phyloP scores from a whole-genome alignment of 2,329 filamentous ascomycete genomes.

The Coniochaeta sp. region DNA sequence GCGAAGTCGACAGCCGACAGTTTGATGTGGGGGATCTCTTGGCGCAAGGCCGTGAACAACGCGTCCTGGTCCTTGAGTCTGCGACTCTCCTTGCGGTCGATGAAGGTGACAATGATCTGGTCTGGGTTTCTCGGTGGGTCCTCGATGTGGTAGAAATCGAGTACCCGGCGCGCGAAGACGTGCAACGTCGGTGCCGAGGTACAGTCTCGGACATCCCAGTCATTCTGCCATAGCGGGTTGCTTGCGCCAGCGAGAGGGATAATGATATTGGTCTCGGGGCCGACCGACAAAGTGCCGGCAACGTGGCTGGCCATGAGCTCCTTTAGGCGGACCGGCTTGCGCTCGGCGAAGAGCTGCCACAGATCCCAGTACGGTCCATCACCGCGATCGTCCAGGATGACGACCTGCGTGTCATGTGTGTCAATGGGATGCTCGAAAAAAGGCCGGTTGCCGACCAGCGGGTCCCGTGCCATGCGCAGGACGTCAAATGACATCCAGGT shows the following conservation, averaged over 20 bases:
- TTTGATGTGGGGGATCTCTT: slow-evolving; percentile 16
- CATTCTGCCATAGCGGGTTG: slow-evolving; percentile 34
- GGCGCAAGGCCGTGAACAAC: slow-evolving; percentile 18
- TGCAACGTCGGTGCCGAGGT: slow-evolving; percentile 18
- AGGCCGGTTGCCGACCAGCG: background rate
- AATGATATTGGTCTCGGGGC: slow-evolving; percentile 21
- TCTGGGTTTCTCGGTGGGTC: slow-evolving; percentile 1
- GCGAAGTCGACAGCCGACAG: slow-evolving; percentile 29
- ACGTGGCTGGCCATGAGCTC: slow-evolving; percentile 11
- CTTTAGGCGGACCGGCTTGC: slow-evolving; percentile 18
- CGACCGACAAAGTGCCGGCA: background rate
- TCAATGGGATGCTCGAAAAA: background rate
- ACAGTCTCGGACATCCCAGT: slow-evolving; percentile 25
- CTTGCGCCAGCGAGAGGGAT: slow-evolving; percentile 30
- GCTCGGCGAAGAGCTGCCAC: slow-evolving; percentile 26
- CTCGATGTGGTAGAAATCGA: slow-evolving; percentile 14
- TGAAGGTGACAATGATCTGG: slow-evolving; percentile 22
- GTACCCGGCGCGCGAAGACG: slow-evolving; percentile 19
- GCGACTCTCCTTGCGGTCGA: slow-evolving; percentile 24
- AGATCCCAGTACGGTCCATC: slow-evolving; percentile 28
- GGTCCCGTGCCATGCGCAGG: slow-evolving; percentile 16
- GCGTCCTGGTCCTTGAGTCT: slow-evolving; percentile 18
- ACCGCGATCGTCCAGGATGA: slow-evolving; percentile 24
- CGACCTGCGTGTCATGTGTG: slow-evolving; percentile 9
- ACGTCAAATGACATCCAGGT: slow-evolving; percentile 23